Base-by-base conservation (phyloP, 2,329 filamentous ascomycete genomes). In the Eutypella sp. region DNA sequence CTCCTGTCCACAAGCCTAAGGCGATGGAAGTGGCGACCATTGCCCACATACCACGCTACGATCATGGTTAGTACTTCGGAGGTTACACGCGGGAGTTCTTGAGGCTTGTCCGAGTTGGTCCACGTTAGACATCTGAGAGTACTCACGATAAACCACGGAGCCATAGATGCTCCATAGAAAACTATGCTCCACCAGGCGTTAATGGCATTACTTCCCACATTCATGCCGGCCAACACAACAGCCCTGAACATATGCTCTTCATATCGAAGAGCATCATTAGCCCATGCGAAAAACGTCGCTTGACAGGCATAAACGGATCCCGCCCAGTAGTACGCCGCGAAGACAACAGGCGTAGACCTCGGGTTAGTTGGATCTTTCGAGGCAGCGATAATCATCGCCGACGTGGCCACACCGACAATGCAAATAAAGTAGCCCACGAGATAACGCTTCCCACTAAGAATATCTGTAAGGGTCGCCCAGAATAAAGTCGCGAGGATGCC, bases 241-340 rank as follows among this genome's bases (percentile, higher is more conserved):
- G 76, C 80, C 4, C 85, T 71, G 53, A 83, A 76, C 39, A 81
- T 73, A 18, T 77, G 75, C 48, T 85, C 78, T 54, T 86, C 78
- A 45, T 77, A 75, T 7, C 81, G 73, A 67, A 85, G 77, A 2
- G 81, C 79, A 55, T 87, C 84, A 54, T 89, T 88, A 19, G 82
- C 84, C 84, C 84, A 88, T 0, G 85, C 84, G 53, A 89, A 88
- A 54, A 88, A 87, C 0, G 81, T 85, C 1, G 85, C 83, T 62
- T 89, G 84, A 56, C 84, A 85, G 0, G 84, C 84, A 53, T 88
- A 88, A 0, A 87, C 81, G 3, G 76, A 70, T 1, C 85, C 85
- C 0, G 83, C 81, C 78, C 79, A 84, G 61, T 87, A 87, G 54
- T 86, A 87, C 4, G 82, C 82, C 0, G 63, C 82, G 49, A 88